phyloP scores from a whole-genome alignment of 202 grass and related monocot genomes.

The Panicum virgatum region DNA sequence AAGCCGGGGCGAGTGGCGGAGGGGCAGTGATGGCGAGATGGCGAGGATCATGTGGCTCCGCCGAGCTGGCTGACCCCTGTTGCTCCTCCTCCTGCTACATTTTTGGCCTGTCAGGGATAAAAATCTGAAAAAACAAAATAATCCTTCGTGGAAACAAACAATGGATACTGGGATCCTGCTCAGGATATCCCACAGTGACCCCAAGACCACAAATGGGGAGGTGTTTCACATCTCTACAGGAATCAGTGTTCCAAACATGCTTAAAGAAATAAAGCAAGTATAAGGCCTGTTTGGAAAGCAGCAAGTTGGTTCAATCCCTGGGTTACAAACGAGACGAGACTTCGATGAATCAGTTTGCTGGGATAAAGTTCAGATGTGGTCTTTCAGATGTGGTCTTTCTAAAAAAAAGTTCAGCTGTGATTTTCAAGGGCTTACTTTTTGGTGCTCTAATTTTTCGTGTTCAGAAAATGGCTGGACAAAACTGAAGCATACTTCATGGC shows the following conservation, averaged over 20 bases:
- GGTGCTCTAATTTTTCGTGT: too few species aligned
- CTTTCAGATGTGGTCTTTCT: too few species aligned
- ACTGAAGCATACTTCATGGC: background rate
- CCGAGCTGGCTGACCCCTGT: conserved; percentile 11
- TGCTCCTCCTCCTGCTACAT: background rate
- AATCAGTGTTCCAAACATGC: background rate
- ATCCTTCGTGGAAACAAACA: background rate
- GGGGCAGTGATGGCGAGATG: conserved; percentile 2
- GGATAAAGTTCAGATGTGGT: background rate
- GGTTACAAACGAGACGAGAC: background rate
- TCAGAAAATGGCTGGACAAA: background rate
- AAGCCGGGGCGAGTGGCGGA: conserved; percentile 45
- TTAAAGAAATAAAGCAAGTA: background rate
- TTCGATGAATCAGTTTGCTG: background rate
- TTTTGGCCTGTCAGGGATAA: background rate
- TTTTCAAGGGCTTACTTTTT: background rate
- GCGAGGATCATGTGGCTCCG: conserved; percentile 42
- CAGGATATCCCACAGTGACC: conserved; percentile 28
- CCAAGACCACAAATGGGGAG: too few species aligned
- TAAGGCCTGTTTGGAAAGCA: background rate
- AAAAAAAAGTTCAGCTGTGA: background rate
- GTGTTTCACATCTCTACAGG: background rate
- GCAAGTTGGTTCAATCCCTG: background rate
- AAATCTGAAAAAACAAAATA: background rate
- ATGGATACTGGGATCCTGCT: background rate